Evolutionary conservation across 2,329 filamentous ascomycete species (phyloP), one percentile per base, ranked within the genome.

Genomic region (Neonectria faginata): DNA sequence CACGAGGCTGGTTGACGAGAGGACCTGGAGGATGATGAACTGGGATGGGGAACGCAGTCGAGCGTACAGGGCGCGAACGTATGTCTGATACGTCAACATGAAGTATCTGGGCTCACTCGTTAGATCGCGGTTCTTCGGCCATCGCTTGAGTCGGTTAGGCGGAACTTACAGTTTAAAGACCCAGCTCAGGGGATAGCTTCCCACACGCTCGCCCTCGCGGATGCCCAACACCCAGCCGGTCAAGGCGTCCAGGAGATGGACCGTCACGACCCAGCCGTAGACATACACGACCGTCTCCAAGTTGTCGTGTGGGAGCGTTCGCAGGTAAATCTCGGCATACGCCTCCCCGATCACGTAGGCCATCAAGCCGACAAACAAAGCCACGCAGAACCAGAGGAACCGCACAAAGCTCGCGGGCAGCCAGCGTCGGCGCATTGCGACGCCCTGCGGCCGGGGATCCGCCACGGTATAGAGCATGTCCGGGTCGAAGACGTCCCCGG

Each of bases 181-280:
- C 86, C 88, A 91, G 68, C 88, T 89, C 62, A 91, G 76, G n/a
- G 89, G 89, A 71, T 91, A 91, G 74, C 87, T 90, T 42, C 89
- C 88, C 1, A 91, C 89, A 33, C 89, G 82, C 74, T 91, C 87
- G 52, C 89, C 89, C 69, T 91, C 87, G 57, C 85, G 86, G 42
- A 86, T 88, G 48, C 89, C 89, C 42, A 91, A 77, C 52, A 91
- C 89, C 87, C 88, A 91, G 2, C 88, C 89, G 0, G 88, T 90
- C 62, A 90, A 78, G 2, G 84, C 85, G 72, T 91, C 89, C 8
- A 91, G 80, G 25, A 91, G 77, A 65, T 91, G 86, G 9, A 91
- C 88, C 1, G 88, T 91, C 31, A 85, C 81, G 10, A 91, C 87
- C 89, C 89, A 91, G 54, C 88, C 89, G 75, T 91, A 91, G 53